phyloP scores from a whole-genome alignment of 2,329 filamentous ascomycete species.

The Colletotrichum viniferum region DNA sequence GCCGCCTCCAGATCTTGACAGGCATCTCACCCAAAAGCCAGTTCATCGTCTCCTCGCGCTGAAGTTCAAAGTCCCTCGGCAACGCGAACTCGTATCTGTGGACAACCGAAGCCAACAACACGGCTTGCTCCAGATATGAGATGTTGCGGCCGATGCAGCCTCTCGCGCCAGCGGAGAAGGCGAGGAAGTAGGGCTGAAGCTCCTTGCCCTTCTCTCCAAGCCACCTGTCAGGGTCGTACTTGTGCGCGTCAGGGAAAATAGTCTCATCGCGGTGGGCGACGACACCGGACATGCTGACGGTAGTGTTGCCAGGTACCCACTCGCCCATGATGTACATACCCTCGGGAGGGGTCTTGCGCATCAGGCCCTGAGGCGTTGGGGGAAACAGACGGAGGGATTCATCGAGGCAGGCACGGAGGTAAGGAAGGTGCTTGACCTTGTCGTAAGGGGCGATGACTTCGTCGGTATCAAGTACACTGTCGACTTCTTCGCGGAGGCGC shows the following conservation, averaged over 20 bases:
- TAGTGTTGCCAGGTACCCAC: constrained; percentile 47
- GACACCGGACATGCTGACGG: constrained; percentile 45
- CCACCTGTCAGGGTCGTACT: constrained; percentile 38
- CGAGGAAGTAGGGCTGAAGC: constrained; percentile 40
- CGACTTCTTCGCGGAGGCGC: constrained; percentile 49
- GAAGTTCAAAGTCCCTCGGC: constrained; percentile 8
- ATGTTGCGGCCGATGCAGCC: constrained; percentile 35
- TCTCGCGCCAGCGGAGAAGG: constrained; percentile 35
- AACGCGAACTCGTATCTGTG: constrained; percentile 45
- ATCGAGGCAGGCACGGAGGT: constrained; percentile 56
- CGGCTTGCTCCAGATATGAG: constrained; percentile 49
- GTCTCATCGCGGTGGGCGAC: constrained; percentile 9
- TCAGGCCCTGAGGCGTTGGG: constrained; percentile 46
- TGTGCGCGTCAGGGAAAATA: constrained; percentile 7
- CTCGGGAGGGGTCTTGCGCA: constrained; percentile 47
- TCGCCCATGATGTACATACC: constrained; percentile 47
- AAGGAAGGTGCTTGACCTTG: constrained; percentile 54
- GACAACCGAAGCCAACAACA: constrained; percentile 45
- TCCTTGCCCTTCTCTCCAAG: constrained; percentile 42
- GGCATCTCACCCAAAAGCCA: constrained; percentile 16
- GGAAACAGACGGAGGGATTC: constrained; percentile 51
- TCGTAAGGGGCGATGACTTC: constrained; percentile 53
- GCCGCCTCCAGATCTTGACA: constrained; percentile 7
- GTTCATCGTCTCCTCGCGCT: constrained; percentile 13
- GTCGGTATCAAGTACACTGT: constrained; percentile 43